Conservation (phyloP, 2,329 filamentous ascomycete genomes). For the Penicillium crustosum region DNA sequence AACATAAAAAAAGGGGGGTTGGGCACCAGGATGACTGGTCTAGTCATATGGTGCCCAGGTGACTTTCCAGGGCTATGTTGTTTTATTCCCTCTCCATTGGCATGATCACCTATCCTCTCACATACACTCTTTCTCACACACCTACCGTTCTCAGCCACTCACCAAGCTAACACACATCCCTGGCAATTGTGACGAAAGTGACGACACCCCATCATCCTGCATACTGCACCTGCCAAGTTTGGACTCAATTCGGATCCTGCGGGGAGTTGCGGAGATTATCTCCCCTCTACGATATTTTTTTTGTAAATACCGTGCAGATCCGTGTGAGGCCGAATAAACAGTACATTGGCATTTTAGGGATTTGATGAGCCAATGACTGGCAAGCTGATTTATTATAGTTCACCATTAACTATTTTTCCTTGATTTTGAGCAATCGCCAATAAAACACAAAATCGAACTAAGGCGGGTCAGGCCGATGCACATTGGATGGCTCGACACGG, state of each 20-base stretch:
- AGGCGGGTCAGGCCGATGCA: slow-evolving; percentile 2
- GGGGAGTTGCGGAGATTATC: slow-evolving; percentile 17
- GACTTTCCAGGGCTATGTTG: background rate
- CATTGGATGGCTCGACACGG: slow-evolving; percentile 13
- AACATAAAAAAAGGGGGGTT: slow-evolving; percentile 7
- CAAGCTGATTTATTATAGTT: slow-evolving; percentile 5
- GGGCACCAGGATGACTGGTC: slow-evolving; percentile 7
- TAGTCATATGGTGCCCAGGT: background rate
- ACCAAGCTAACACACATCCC: slow-evolving; percentile 1
- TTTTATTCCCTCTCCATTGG: slow-evolving; percentile 7
- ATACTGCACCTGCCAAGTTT: background rate
- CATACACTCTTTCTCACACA: background rate
- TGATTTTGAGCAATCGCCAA: slow-evolving; percentile 7
- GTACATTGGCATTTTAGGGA: slow-evolving; percentile 1
- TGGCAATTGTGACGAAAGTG: slow-evolving; percentile 15
- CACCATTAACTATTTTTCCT: background rate
- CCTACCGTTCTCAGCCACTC: background rate
- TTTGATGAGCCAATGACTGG: slow-evolving; percentile 9
- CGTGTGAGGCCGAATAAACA: background rate
- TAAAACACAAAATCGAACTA: background rate
- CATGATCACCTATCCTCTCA: slow-evolving; percentile 10
- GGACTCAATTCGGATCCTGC: slow-evolving; percentile 3
- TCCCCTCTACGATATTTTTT: background rate
- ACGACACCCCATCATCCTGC: slow-evolving; percentile 2
- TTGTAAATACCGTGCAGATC: background rate